Conservation (phyloP, 768 basidiomycete genomes). For the Aureoboletus auriporus region DNA sequence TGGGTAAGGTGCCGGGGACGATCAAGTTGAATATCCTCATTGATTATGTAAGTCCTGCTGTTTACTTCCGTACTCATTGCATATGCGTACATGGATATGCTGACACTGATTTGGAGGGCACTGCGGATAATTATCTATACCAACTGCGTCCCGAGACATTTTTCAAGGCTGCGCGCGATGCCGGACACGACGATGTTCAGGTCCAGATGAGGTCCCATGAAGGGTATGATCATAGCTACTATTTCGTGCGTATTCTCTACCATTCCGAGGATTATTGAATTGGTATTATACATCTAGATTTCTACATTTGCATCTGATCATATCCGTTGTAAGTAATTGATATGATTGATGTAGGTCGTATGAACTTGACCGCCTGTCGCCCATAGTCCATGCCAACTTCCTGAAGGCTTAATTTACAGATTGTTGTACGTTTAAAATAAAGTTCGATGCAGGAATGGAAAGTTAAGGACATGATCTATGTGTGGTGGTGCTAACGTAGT, state of each 20-base stretch:
- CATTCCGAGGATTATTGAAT: not conserved
- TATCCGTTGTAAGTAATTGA: constrained; percentile 64
- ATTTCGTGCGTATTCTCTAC: constrained; percentile 53
- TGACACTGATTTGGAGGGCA: constrained; percentile 48
- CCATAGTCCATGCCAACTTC: constrained; percentile 80
- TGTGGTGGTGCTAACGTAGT: not conserved
- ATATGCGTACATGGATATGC: not conserved
- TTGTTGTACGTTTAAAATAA: constrained; percentile 4
- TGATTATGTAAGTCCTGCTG: constrained; percentile 64
- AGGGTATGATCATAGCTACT: constrained; percentile 88
- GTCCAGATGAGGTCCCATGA: constrained; percentile 77
- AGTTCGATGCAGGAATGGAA: constrained; percentile 1
- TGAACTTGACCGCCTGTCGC: constrained; percentile 10
- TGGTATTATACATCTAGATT: constrained; percentile 50
- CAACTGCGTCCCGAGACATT: constrained; percentile 93
- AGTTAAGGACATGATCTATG: not conserved
- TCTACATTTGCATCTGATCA: constrained; percentile 90
- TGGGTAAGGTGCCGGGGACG: constrained; percentile 56
- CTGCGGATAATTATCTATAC: constrained; percentile 75
- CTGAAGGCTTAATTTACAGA: constrained; percentile 55
- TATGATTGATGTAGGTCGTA: not conserved
- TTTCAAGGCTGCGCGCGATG: constrained; percentile 67
- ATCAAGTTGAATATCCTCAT: constrained; percentile 64
- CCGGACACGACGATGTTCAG: constrained; percentile 68
- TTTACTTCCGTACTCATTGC: not conserved